Conservation (phyloP, 176 grass and related monocot species). For the Chloris gayana region DNA sequence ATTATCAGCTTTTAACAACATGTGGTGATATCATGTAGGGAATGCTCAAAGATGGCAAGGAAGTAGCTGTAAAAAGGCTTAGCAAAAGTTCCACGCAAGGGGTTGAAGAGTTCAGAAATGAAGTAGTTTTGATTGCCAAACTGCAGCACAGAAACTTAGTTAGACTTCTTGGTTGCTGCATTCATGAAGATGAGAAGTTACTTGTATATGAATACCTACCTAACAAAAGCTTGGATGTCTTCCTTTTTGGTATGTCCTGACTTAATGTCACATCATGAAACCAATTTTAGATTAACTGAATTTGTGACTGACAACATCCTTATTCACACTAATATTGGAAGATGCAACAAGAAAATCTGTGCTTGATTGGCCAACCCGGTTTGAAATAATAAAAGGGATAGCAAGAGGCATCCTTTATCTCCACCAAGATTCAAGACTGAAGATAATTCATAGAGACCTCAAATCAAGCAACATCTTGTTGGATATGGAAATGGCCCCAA, state of each 20-base stretch:
- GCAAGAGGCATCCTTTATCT: slow-evolving; percentile 62
- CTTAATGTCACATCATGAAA: not conserved
- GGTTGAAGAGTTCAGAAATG: slow-evolving; percentile 52
- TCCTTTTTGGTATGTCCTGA: slow-evolving; percentile 52
- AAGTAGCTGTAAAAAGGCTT: slow-evolving; percentile 64
- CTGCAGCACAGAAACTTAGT: slow-evolving; percentile 67
- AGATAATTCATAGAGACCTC: not conserved
- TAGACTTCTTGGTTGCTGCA: slow-evolving; percentile 46
- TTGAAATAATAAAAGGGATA: slow-evolving; percentile 48
- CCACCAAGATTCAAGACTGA: slow-evolving; percentile 58
- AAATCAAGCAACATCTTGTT: slow-evolving; percentile 61
- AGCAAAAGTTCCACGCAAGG: slow-evolving; percentile 40
- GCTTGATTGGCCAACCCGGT: slow-evolving; percentile 51
- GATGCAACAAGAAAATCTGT: slow-evolving; percentile 8
- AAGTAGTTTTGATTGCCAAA: slow-evolving; percentile 65
- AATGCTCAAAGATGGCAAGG: slow-evolving; percentile 37
- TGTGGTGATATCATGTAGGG: slow-evolving; percentile 37
- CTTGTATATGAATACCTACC: slow-evolving; percentile 66
- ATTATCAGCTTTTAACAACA: not conserved
- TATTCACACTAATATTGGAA: slow-evolving; percentile 27
- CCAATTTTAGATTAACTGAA: not conserved
- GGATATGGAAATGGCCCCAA: slow-evolving; percentile 42
- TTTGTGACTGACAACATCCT: not conserved
- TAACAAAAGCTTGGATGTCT: slow-evolving; percentile 63
- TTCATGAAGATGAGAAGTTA: slow-evolving; percentile 55